Conservation (phyloP, 2,329 filamentous ascomycete genomes). For the Neocatenulostroma microsporum region DNA sequence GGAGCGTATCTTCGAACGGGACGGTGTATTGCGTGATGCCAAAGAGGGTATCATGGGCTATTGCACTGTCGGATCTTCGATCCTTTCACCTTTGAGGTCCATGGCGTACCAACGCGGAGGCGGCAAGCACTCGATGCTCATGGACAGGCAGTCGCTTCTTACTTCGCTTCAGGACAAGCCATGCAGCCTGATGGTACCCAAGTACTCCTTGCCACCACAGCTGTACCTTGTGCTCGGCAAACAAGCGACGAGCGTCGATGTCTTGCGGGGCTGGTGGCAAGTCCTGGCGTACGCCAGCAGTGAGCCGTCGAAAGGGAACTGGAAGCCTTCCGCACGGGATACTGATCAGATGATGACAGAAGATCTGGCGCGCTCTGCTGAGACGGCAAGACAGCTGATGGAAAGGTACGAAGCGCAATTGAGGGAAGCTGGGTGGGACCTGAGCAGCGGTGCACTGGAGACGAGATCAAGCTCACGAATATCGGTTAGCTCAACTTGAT, state of each 20-base stretch:
- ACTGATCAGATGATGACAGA: constrained; percentile 9
- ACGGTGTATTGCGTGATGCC: constrained; percentile 56
- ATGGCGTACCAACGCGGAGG: constrained; percentile 31
- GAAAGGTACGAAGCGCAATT: constrained; percentile 37
- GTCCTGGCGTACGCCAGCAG: constrained; percentile 44
- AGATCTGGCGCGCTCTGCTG: constrained; percentile 13
- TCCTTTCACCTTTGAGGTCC: constrained; percentile 17
- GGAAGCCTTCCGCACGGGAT: background rate
- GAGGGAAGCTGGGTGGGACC: constrained; percentile 55
- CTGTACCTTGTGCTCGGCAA: background rate
- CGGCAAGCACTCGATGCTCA: constrained; percentile 3
- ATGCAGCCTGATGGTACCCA: constrained; percentile 1
- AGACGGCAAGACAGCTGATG: constrained; percentile 33
- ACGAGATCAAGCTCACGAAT: too few species aligned
- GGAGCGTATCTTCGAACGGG: constrained; percentile 54
- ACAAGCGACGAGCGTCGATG: constrained; percentile 37
- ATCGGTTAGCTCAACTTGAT: too few species aligned
- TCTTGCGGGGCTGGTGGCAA: constrained; percentile 57
- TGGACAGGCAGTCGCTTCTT: background rate
- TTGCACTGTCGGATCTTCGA: constrained; percentile 45
- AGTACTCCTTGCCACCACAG: background rate
- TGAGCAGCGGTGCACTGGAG: constrained; percentile 57
- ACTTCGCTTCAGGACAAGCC: background rate
- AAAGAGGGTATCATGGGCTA: constrained; percentile 43
- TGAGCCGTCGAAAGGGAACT: background rate